Evolutionary conservation across 352 stramenopile genomes (phyloP).

Genomic region (Phytophthora brassicae): DNA sequence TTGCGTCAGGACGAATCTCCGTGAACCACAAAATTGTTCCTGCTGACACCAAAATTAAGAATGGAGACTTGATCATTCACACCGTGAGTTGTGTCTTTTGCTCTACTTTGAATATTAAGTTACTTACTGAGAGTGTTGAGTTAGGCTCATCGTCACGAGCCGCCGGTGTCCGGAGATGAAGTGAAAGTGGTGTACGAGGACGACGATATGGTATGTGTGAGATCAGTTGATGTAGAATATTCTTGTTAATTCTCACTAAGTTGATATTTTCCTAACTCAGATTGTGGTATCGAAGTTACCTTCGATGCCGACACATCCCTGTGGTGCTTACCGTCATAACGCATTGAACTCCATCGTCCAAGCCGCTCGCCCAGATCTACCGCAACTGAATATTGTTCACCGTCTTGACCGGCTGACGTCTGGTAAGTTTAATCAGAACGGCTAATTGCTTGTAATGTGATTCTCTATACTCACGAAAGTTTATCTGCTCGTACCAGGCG

Average conservation of each 20-base stretch:
- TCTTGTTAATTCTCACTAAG: not conserved
- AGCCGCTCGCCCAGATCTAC: slow-evolving; percentile 67
- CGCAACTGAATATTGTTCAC: slow-evolving; percentile 90
- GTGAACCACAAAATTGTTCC: slow-evolving; percentile 89
- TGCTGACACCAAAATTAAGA: slow-evolving; percentile 85
- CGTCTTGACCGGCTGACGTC: slow-evolving; percentile 96
- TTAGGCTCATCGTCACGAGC: slow-evolving; percentile 95
- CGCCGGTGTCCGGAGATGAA: slow-evolving; percentile 87
- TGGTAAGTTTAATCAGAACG: slow-evolving; percentile 36
- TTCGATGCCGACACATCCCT: slow-evolving; percentile 94
- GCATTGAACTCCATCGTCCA: slow-evolving; percentile 88
- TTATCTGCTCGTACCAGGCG: slow-evolving; percentile 32
- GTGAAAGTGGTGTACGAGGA: slow-evolving; percentile 82
- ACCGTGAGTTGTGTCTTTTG: slow-evolving; percentile 41
- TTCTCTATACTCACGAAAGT: not conserved
- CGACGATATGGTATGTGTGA: slow-evolving; percentile 62
- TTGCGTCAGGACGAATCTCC: slow-evolving; percentile 92
- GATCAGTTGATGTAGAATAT: not conserved
- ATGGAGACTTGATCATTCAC: slow-evolving; percentile 94
- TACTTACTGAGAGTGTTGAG: not conserved
- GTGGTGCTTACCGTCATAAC: slow-evolving; percentile 95
- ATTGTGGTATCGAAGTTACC: slow-evolving; percentile 89
- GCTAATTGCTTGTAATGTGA: not conserved
- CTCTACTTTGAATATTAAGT: not conserved
- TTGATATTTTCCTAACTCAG: slow-evolving; percentile 29